Evolutionary conservation across 2,329 filamentous ascomycete species (phyloP), one percentile per base, ranked within the genome.

Genomic region (Penicillium italicum): DNA sequence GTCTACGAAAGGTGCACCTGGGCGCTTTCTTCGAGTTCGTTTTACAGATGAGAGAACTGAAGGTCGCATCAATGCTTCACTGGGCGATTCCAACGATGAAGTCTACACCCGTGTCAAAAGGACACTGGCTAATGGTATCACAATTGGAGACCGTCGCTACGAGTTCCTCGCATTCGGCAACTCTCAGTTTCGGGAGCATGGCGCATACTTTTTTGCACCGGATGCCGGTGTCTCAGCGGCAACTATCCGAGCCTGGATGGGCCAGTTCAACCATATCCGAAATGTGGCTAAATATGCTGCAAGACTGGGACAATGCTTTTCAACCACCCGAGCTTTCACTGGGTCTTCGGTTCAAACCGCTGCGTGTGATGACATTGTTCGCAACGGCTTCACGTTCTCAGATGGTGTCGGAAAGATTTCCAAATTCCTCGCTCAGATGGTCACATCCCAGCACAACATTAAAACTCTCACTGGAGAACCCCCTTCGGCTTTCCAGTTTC

Each of bases 321-420:
- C 94, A 0, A 97, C 93, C 0, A 99, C 94, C 0, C 79, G 89
- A 57, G 85, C 88, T 11, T 85, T 96, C 40, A 80, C 79, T 28
- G 81, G 85, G 16, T 83, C 86, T 22, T 81, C 80, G 0, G 82
- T 87, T 7, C 77, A 80, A 1, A 71, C 83, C 26, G 77, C 82
- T 12, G 77, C 78, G 5, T 83, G 93, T 31, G 72, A 80, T 0
- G 94, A 97, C 61, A 82, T 97, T 20, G 77, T 85, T 56, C 80
- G 81, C 2, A 85, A 89, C 44, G 82, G 79, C 0, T 86, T 84
- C 66, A 88, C 79, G 57, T 99, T 97, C 70, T 94, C 89, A 0
- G 94, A 99, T 66, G 94, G 94, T 0, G 89, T 97, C 3, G 94
- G 94, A 1, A 95, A 91, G 69, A 90, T 99, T n/a, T 97, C 93